Evolutionary conservation across 2,329 filamentous ascomycete species (phyloP).

Genomic region (Cercospora sp.): DNA sequence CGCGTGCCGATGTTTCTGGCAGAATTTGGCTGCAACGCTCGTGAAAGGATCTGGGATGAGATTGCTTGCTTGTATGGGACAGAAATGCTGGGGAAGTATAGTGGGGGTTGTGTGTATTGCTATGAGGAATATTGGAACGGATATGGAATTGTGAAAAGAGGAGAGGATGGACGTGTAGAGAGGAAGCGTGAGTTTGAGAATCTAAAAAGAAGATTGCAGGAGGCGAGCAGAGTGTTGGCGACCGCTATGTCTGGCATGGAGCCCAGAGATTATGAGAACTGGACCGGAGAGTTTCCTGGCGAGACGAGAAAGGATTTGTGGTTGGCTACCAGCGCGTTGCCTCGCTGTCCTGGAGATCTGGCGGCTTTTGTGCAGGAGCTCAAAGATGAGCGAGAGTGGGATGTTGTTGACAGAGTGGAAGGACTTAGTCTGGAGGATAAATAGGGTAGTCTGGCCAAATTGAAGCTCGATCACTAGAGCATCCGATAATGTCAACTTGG

Average conservation of each 20-base stretch:
- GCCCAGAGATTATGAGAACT: constrained; percentile 25
- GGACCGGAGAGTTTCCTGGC: constrained; percentile 25
- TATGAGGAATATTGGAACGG: constrained; percentile 21
- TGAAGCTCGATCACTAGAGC: not conserved
- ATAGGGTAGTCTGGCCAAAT: not conserved
- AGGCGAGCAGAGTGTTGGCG: constrained; percentile 12
- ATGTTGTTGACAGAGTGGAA: not conserved
- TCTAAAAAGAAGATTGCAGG: constrained; percentile 19
- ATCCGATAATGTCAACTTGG: not conserved
- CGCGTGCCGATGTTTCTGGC: constrained; percentile 25
- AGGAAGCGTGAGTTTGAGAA: constrained; percentile 20
- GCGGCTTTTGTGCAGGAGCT: constrained; percentile 1
- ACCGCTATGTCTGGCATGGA: constrained; percentile 14
- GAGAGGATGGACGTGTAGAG: constrained; percentile 14
- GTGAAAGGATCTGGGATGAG: constrained; percentile 25
- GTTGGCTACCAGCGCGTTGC: constrained; percentile 13
- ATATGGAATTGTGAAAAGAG: constrained; percentile 23
- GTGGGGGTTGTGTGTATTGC: constrained; percentile 29
- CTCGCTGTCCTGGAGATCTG: constrained; percentile 13
- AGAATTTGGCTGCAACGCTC: constrained; percentile 23
- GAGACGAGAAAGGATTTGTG: constrained; percentile 1
- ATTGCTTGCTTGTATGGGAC: constrained; percentile 28
- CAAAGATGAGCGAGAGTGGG: constrained; percentile 1
- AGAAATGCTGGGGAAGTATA: constrained; percentile 29
- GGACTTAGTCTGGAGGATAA: not conserved